Evolutionary conservation across 2,329 filamentous ascomycete genomes (phyloP).

Genomic region (Bipolaris oryzae): DNA sequence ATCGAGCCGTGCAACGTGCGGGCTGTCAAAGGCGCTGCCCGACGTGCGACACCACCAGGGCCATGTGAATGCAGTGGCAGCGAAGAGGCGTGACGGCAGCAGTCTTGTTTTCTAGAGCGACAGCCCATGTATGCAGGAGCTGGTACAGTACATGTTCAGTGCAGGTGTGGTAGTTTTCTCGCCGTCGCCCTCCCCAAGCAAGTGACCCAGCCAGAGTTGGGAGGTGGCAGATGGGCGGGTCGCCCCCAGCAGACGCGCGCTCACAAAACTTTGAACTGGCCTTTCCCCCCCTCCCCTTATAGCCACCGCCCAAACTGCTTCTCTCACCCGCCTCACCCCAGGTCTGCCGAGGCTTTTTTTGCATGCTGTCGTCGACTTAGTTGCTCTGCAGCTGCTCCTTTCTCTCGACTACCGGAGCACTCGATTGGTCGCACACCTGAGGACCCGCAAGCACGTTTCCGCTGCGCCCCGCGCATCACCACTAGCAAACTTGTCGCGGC

Average conservation of each 20-base stretch:
- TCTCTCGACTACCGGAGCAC: conserved; percentile 23
- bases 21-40: conserved; percentile 1
- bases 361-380: conserved; percentile 18
- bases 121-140: conserved; percentile 2
- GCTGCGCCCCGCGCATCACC: conserved; percentile 39
- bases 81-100: neutral
- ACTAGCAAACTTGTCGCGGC: conserved; percentile 41
- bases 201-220: conserved; percentile 14
- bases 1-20: conserved; percentile 8
- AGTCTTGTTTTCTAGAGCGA: neutral
- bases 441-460: conserved; percentile 30
- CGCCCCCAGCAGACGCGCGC: conserved; percentile 17
- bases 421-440: conserved; percentile 18
- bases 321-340: conserved; percentile 9
- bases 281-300: neutral
- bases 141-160: neutral
- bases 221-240: conserved; percentile 13
- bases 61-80: neutral
- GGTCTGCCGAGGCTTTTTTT: conserved; percentile 17
- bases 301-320: conserved; percentile 11
- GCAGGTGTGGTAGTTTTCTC: conserved; percentile 3
- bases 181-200: conserved; percentile 10
- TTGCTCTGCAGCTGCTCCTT: conserved; percentile 36
- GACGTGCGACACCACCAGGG: neutral
- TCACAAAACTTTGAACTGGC: conserved; percentile 24